Base-by-base conservation (phyloP, 2,329 filamentous ascomycete genomes). In the Shiraia sp. region DNA sequence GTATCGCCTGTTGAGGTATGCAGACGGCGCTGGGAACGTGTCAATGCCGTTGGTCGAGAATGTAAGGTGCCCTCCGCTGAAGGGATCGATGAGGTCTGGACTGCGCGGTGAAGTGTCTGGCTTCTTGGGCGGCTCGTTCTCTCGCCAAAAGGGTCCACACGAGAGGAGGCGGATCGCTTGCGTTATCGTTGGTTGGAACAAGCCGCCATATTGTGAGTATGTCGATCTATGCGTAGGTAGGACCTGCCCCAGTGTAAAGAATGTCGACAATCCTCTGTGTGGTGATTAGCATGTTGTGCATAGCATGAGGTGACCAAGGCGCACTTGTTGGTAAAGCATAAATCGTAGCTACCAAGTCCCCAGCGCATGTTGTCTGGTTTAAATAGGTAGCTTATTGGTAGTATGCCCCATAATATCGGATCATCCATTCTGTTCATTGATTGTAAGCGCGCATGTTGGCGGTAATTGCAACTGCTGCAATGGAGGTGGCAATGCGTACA, bases 281-380 rank as follows among this genome's bases (percentile, higher is more conserved):
- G 14, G 4, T 13, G 42, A 43, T 61, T 29, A 63, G 55, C 25
- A 39, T 28, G 25, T 42, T 36, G 33, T 19, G 16, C 12, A 10
- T 2, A n/a, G 2, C 1, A 9, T 6, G 4, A 23, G 16, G 23
- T 13, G 6, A 9, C 5, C 23, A 13, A 39, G 10, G 56, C 76
- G 48, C 73, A 93, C 89, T 82, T 85, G 65, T 89, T 92, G 60
- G 85, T 86, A 70, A 95, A 99, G 72, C 91, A 96, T 46, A 99
- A 91, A 69, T 99, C 93, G 68, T 96, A 89, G 59, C 90, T 95
- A 16, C 89, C 93, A 40, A 99, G 79, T 8, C 86, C 83, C 90
- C 91, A 97, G 66, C 93, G 83, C 61, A 90, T 78, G 64, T 91
- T 93, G 41, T 79, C 76, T 14, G 87, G 82, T 45, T 85, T 82